A percentile compares a stretch with the other conserved stretches of the same genome.
phyloP scores from a whole-genome alignment of 495 filamentous ascomycete species.

The Penicillium macrosclerotiorum region DNA sequence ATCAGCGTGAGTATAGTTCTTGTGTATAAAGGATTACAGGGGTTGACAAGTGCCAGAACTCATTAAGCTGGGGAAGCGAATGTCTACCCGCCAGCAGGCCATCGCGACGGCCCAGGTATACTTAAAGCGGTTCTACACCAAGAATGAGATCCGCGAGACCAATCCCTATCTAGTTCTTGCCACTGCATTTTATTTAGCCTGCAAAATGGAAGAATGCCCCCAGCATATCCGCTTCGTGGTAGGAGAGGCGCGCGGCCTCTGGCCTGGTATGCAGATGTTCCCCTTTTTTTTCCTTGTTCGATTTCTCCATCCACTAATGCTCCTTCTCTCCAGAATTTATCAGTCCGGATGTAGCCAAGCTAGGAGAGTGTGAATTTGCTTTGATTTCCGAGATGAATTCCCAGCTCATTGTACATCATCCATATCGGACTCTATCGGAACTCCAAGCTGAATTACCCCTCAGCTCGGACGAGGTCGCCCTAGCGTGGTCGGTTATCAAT shows the following conservation, averaged over 20 bases:
- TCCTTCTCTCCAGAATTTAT: constrained; percentile 60
- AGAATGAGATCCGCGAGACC: constrained; percentile 85
- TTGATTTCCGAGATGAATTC: constrained; percentile 94
- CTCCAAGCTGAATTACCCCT: constrained; percentile 69
- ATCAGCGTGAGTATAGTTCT: constrained; percentile 60
- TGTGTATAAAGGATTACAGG: constrained; percentile 15
- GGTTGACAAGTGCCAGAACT: constrained; percentile 55
- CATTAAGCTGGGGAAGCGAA: constrained; percentile 74
- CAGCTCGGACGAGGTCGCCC: constrained; percentile 70
- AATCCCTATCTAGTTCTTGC: constrained; percentile 91
- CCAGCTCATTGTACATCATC: constrained; percentile 92
- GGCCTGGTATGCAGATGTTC: constrained; percentile 82
- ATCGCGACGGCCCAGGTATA: constrained; percentile 95
- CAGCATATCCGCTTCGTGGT: constrained; percentile 91
- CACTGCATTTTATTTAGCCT: constrained; percentile 91
- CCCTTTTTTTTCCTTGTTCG: too few relatives aligned
- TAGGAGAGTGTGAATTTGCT: constrained; percentile 96
- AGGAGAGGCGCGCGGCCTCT: constrained; percentile 79
- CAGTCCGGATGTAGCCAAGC: constrained; percentile 74
- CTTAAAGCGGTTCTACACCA: constrained; percentile 88
- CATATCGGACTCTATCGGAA: constrained; percentile 83
- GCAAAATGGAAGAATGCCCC: constrained; percentile 98
- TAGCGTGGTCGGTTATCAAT: constrained; percentile 88
- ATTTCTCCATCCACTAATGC: neutral
- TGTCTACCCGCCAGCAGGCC: constrained; percentile 79